Base-by-base conservation (phyloP, 805 yeast species). In the Hanseniaspora nectarophila region DNA sequence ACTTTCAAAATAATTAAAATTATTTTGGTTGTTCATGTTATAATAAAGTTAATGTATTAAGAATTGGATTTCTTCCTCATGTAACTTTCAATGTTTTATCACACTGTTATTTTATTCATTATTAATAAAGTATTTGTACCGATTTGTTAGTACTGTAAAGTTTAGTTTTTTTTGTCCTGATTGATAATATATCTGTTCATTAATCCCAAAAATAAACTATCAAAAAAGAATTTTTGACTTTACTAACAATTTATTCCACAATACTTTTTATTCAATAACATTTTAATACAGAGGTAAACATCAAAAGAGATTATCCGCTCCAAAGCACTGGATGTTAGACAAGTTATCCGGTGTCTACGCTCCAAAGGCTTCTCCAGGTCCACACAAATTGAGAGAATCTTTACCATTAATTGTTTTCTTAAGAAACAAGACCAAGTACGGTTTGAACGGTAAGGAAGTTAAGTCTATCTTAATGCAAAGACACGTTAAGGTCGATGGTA, bases 321-420 rank as follows among this genome's bases (percentile, higher is more conserved):
- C 99, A 81, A 84, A 89, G 80, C 98, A 92, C 84, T 92, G 98
- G 98, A 85, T 92, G 94, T 86, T 92, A 80, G 98, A 94, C 94
- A 92, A 92, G 80, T 81, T 92, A 78, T 85, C 97, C 71, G 99
- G 99, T 73, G 80, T 86, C 70, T 92, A 92, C 74, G 98, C 98
- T 61, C 98, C 98, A 79, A 88, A 97, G 80, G 95, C 97, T 71
- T 88, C 97, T 61, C 83, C 95, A 67, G 98, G 98, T 80, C 98
- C 98, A 73, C 98, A 90, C 81, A 92, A 90, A 77, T 81, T 89
- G 73, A 83, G 97, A 75, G 97, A 89, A 79, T 89, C 95, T 59
- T 83, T 89, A 70, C 97, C 97, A 72, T 82, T 89, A 75, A 80
- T 90, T 70, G 90, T 89, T 64, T 90, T 90, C 79, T 77, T 90